Conservation (phyloP, 192 early-diverging fungal species). For the Coemansia sp. region DNA sequence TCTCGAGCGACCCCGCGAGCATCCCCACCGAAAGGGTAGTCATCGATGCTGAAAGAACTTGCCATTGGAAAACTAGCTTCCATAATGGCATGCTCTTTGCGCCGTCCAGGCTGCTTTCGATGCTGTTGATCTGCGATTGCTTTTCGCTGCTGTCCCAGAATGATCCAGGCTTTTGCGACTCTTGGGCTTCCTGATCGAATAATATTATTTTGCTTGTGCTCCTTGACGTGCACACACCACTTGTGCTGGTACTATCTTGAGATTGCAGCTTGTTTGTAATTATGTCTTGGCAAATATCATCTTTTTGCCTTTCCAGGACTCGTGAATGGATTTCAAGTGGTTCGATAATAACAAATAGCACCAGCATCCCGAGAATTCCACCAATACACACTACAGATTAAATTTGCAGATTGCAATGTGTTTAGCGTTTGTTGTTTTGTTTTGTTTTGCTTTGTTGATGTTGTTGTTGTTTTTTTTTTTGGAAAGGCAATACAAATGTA, state of each 20-base stretch:
- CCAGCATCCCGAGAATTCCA: conserved; percentile 13
- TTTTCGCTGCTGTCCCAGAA: background rate
- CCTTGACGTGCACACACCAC: background rate
- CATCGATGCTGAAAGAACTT: conserved; percentile 40
- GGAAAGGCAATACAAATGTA: background rate
- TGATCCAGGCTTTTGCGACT: background rate
- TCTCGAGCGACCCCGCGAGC: conserved; percentile 37
- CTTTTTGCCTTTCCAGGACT: conserved; percentile 9
- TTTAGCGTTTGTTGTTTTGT: too few species aligned
- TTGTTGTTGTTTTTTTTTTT: too few species aligned
- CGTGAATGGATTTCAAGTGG: conserved; percentile 27
- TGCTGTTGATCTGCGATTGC: background rate
- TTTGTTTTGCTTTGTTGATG: too few species aligned
- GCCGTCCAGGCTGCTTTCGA: background rate
- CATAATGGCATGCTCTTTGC: conserved; percentile 29
- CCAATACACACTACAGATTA: conserved; percentile 25
- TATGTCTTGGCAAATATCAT: background rate
- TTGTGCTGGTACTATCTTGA: background rate
- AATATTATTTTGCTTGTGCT: background rate
- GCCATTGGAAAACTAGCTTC: conserved; percentile 47
- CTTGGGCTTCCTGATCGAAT: background rate
- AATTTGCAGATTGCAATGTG: background rate
- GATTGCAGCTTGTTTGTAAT: background rate
- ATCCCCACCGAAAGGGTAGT: conserved; percentile 32
- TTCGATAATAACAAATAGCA: conserved; percentile 36